Base-by-base conservation (phyloP, 1,284 basidiomycete genomes). In the Spongispora temasekensis region DNA sequence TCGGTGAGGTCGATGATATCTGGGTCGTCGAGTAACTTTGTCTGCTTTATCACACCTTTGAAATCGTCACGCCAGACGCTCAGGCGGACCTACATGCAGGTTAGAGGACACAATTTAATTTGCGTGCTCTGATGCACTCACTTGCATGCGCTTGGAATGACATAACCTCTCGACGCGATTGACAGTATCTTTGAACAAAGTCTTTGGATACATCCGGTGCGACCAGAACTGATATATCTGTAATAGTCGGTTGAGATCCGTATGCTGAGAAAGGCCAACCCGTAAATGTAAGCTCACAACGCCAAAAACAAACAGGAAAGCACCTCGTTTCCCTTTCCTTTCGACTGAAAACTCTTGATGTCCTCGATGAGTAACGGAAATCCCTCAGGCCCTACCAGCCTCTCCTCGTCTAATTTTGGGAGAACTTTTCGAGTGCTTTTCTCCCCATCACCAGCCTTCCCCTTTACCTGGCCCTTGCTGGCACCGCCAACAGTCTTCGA, bases 171-270 rank as follows among this genome's bases (percentile, higher is more conserved):
- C 95, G 6, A 97, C 84, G 4, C 89, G 82, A 34, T 84, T 77
- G 8, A 95, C 84, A 0, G 93, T 96, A 72, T 96, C 93, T 52
- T 81, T 81, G 74, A 97, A 96, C 55, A 89, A 87, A 9, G 85
- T 89, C 70, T 91, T 93, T 3, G 95, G 95, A 70, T 90, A 95
- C 83, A 98, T 83, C 65, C 84, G 84, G 75, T 97, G 95, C 2
- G 93, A 83, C 95, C 95, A 98, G 68, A 95, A 90, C 67, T 94
- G 93, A 71, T 97, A 97, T 56, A 91, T 78, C 64, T 89, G 85
- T 57, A 97, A 79, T 19, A 97, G 76, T 34, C 89, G 81, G 64
- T 85, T 85, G 37, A 98, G 82, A 72, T 98, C 95, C 57, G 83
- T 76, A 25, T 79, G 79, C 94, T 96, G 68, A 55, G 19, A 56